Conservation (phyloP, 148 eudicot species). For the Rhododendron henanense region DNA sequence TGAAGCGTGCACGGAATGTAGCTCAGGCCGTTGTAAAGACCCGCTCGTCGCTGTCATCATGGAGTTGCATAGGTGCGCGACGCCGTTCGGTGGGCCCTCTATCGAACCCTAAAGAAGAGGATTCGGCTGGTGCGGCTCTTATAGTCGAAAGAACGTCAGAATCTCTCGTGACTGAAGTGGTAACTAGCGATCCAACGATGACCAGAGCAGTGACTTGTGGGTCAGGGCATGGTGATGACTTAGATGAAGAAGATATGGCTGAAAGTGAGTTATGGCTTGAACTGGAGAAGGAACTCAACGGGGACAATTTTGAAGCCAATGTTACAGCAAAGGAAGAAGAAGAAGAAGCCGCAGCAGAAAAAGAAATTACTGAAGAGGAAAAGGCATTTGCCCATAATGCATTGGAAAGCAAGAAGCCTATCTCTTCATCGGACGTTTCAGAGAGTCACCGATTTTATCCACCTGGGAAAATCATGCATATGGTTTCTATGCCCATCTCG, state of each 20-base stretch:
- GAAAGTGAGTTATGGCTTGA: constrained; percentile 85
- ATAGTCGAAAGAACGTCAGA: constrained; percentile 29
- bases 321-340: constrained; percentile 41
- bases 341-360: constrained; percentile 60
- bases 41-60: constrained; percentile 72
- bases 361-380: constrained; percentile 67
- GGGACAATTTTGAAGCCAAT: constrained; percentile 38
- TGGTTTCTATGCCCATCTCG: constrained; percentile 38
- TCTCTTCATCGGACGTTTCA: constrained; percentile 44
- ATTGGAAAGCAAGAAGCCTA: constrained; percentile 47
- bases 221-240: constrained; percentile 49
- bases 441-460: constrained; percentile 80
- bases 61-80: constrained; percentile 95
- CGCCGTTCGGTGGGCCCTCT: constrained; percentile 53
- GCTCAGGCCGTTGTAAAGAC: constrained; percentile 88
- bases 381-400: constrained; percentile 48
- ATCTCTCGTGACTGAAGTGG: constrained; percentile 36
- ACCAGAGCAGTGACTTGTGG: constrained; percentile 26
- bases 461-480: constrained; percentile 87
- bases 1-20: constrained; percentile 84
- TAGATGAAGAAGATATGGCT: constrained; percentile 59
- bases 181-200: constrained; percentile 17
- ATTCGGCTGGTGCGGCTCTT: constrained; percentile 41
- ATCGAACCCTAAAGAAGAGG: constrained; percentile 39
- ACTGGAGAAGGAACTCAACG: constrained; percentile 71